Conservation (phyloP, 73 alveolate genomes). For the Paramecium sexaurelia region DNA sequence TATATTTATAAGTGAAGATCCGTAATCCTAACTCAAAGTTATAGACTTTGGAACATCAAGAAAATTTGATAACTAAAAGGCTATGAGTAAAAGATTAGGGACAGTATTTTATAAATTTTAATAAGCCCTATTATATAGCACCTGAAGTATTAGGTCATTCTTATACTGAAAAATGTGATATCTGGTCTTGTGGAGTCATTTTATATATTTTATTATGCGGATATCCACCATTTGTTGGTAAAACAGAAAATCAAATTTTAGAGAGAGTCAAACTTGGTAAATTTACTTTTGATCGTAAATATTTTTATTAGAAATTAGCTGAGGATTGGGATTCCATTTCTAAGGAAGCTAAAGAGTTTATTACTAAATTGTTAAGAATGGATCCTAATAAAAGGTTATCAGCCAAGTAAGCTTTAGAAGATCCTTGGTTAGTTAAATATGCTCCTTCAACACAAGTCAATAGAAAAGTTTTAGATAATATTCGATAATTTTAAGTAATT, state of each 20-base stretch:
- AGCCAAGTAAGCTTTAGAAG: slow-evolving; percentile 63
- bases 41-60: slow-evolving; percentile 93
- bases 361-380: slow-evolving; percentile 64
- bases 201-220: slow-evolving; percentile 72
- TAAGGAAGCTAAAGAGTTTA: slow-evolving; percentile 72
- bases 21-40: slow-evolving; percentile 76
- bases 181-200: slow-evolving; percentile 81
- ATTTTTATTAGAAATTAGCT: neutral
- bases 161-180: slow-evolving; percentile 76
- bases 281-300: slow-evolving; percentile 53
- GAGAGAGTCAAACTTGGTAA: slow-evolving; percentile 68
- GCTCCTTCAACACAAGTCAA: slow-evolving; percentile 42
- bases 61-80: slow-evolving; percentile 62
- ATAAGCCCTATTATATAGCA: slow-evolving; percentile 70
- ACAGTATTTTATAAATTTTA: slow-evolving; percentile 3
- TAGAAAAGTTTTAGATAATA: slow-evolving; percentile 36
- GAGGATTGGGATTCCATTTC: slow-evolving; percentile 71
- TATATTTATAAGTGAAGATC: slow-evolving; percentile 79
- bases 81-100: slow-evolving; percentile 67
- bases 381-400: slow-evolving; percentile 67
- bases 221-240: slow-evolving; percentile 75
- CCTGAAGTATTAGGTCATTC: slow-evolving; percentile 73
- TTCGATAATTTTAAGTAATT: slow-evolving; percentile 47
- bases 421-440: slow-evolving; percentile 69
- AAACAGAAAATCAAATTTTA: slow-evolving; percentile 68